Evolutionary conservation across 140 eudicot species (phyloP), one percentile per base, ranked within the genome.

Genomic region (Ambrosia hybrid): DNA sequence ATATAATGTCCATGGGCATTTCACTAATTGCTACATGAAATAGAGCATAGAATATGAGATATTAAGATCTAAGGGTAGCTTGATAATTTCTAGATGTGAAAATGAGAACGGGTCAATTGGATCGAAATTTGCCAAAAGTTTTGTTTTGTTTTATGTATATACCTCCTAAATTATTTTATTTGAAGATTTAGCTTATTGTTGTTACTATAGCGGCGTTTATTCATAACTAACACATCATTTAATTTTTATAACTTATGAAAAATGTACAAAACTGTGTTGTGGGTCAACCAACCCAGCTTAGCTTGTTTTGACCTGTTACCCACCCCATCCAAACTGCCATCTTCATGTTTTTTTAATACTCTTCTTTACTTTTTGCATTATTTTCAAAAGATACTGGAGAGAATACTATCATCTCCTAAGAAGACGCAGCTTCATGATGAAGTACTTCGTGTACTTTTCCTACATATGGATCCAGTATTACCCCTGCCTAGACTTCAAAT

Each of bases 401-500:
- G 91, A 80, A 86, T 95, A 70, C 85, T 95, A 56, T 77, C 87
- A 48, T 86, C 99, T 66, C 85, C 97, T 46, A 95, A 91, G 92
- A 95, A 85, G 85, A 95, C 97, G 13, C 87, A 79, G 51, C 90
- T 95, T 76, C 99, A 95, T 71, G 95, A 90, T 76, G 91, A 86
- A 69, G 95, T 86, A 75, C 92, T 95, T 46, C 86, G 81, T 60
- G 86, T 95, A 76, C 87, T 95, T 60, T 95, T 86, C 68, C 46
- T 88, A 75, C 99, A 95, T 71, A 81, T 91, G 87, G 97, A 95
- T 80, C 95, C 99, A 52, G 73, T 95, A 58, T 83, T 95, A 65
- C 99, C 99, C 17, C 80, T 95, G 15, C 99, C 99, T 14, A 85
- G 99, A 79, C 90, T 91, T 60, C 88, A 83, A 73, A 95, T 95